Evolutionary conservation across 805 yeast species (phyloP), one percentile per base, ranked within the genome.

Genomic region (Ogataea zsoltii): DNA sequence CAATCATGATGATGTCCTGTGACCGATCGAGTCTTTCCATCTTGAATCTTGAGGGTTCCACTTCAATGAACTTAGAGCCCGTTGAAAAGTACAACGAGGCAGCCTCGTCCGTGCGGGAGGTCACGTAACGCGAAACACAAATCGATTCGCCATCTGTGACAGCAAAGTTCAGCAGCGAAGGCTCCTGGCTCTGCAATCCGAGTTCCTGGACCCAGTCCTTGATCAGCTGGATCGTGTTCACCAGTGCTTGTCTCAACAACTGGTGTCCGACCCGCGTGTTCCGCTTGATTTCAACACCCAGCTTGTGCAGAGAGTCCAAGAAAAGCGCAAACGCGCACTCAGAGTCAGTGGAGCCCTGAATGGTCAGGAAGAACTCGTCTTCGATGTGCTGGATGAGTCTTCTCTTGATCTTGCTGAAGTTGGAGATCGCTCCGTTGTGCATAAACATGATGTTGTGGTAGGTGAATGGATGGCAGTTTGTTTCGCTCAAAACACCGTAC

Each of bases 391-490:
- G 74, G 28, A 89, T 74, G 34, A 94, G 71, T 47, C 67, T 75
- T 48, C 94, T 76, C 67, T 94, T 94, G 55, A 94, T 86, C 53
- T 69, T 68, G 43, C 72, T 64, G 63, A 92, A 94, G 48, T 80
- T 80, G 10, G 91, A 74, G 18, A 94, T 80, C 0, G 88, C 94
- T 25, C 99, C 99, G 67, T 94, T 94, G 67, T 94, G 99, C 99
- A 94, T 94, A 63, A 94, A 94, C 85, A 92, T 86, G 38, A 92
- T 70, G 41, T 82, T 82, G 50, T 91, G 92, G 62, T 80, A 90
- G 3, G 86, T 82, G 67, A 94, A 94, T 0, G 99, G 99, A 64
- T 94, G 99, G 67, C 99, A 94, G 66, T 94, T 94, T 0, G 97
- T 92, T 62, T 94, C 99, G 10, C 96, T 78, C 21, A 94, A 68